Base-by-base conservation (phyloP, 176 grass and related monocot genomes). In the Oryza meridionalis region DNA sequence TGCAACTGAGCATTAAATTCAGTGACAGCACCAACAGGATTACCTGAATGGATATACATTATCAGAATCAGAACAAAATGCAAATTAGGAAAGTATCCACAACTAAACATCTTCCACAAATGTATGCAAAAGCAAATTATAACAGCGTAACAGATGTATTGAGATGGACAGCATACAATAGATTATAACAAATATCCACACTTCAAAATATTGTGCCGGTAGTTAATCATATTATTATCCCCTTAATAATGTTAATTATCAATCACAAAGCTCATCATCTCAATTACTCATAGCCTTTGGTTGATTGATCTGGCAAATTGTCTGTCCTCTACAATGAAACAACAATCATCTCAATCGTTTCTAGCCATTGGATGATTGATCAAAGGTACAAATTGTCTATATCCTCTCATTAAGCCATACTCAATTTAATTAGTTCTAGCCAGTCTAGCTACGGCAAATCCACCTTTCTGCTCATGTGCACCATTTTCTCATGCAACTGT, bases 1-100 rank as follows among this genome's bases (percentile, higher is more conserved):
- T 99, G 96, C 75, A 99, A 71, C 24, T 99, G 96, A 83, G 96
- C 91, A 65, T 94, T 91, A 81, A 96, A 99, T 91, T 99, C 96
- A 78, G 71, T 79, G 64, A 88, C 72, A 77, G 87, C 87, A 45
- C 65, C 80, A 67, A 94, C 71, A 76, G 85, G 92, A 85, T 90
- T 91, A 83, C 83, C 91, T 99, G 93, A 89, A 95, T 12, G n/a
- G 21, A 73, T 50, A 82, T 76, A 79, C n/a, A 79, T 47, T 32
- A 84, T 55, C 14, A 82, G 80, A 15, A 85, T 81, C 6, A 88
- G 25, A 71, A 72, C 27, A 68, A 22, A 72, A 58, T 14, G 32
- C 43, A 72, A 72, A 81, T 55, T 58, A 77, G 2, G 37, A 80
- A 64, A 85, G 42, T 7, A 62, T 64, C 42, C 8, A 74, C 11